Evolutionary conservation across 345 rosid genomes (phyloP), one percentile per base, ranked within the genome.

Genomic region (Rhodamnia rubescens): DNA sequence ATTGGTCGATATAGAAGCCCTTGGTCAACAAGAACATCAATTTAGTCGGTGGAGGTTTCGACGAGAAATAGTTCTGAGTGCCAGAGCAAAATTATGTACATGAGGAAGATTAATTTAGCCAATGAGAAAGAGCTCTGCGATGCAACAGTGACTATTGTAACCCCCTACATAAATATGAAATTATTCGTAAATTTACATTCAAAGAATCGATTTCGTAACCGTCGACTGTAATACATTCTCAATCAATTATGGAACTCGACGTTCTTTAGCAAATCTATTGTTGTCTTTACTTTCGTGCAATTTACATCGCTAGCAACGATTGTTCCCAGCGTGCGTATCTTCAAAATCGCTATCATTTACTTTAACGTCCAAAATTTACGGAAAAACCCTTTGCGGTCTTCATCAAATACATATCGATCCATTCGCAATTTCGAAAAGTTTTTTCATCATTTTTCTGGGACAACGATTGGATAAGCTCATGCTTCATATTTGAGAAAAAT

Each of bases 281-380:
- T 59, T 13, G 8, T 1, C 9, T 59, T 13, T 13, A n/a, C 69
- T 42, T 42, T 42, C 44, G 44, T 6, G 44, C 44, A 42, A 42
- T 42, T 42, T 42, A 42, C 44, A 6, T 42, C 7, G 44, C 44
- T 6, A 6, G 44, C 3, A 42, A 42, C 44, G 44, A 4, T 59
- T 13, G 2, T n/a, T n/a, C 69, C 0, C 36, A 1, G 6, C 0
- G 12, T n/a, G 12, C 2, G 4, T 5, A 29, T 1, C n/a, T 27
- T 59, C 26, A 1, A 59, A n/a, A 12, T 59, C 1, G 1, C 1
- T 14, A 1, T 52, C 53, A 5, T 4, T 52, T 51, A 11, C 15
- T 51, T 51, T 14, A 0, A 52, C 5, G 2, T 14, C 20, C 15
- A 1, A 2, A 51, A 51, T 51, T 51, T 51, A 42, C 12, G 5